These are phyloP conservation scores for Suillus subluteus DNA, from an alignment of 768 basidiomycete genomes.

Conservation along the genomic window DNA sequence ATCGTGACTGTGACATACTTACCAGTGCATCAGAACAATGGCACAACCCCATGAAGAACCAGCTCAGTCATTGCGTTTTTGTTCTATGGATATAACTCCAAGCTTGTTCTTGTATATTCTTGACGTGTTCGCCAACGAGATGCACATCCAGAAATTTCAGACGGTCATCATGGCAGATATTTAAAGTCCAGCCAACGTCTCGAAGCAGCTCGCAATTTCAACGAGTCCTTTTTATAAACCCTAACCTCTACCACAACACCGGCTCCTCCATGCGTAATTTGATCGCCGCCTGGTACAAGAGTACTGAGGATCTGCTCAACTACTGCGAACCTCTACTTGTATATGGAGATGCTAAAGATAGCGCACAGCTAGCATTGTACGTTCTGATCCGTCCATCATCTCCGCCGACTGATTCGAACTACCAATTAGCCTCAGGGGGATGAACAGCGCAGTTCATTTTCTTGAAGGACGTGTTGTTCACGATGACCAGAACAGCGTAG, in stretches of 20 bases:
- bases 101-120: not conserved
- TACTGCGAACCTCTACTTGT: slow-evolving; percentile 2
- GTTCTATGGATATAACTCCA: not conserved
- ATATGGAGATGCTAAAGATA: not conserved
- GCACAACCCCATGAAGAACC: not conserved
- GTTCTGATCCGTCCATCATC: not conserved
- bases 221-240: not conserved
- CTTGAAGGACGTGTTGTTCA: not conserved
- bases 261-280: not conserved
- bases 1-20: not conserved
- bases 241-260: not conserved
- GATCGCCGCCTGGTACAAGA: slow-evolving; percentile 4
- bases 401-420: not conserved
- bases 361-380: not conserved
- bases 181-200: not conserved
- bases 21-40: not conserved
- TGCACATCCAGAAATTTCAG: not conserved
- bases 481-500: not conserved
- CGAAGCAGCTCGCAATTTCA: not conserved
- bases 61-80: not conserved
- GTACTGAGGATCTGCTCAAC: not conserved
- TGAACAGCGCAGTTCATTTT: not conserved
- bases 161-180: not conserved
- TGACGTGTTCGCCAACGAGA: not conserved
- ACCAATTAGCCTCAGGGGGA: not conserved